phyloP scores from a whole-genome alignment of 768 basidiomycete species.

The Serendipita sp. region DNA sequence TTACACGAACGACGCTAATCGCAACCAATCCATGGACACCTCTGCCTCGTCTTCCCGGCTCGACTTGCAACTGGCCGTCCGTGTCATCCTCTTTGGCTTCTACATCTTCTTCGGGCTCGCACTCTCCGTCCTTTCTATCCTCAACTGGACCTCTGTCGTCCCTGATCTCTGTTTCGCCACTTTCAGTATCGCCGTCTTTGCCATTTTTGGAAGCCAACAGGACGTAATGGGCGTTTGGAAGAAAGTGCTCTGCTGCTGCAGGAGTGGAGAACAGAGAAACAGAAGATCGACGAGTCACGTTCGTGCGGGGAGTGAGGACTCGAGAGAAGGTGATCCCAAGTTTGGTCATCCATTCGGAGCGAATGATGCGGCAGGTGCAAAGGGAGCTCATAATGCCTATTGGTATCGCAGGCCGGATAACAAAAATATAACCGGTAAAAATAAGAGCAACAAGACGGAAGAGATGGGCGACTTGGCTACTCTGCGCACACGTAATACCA shows the following conservation, averaged over 20 bases:
- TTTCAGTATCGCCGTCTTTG: slow-evolving; percentile 5
- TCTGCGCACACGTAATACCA: not conserved
- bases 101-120: slow-evolving; percentile 8
- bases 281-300: not conserved
- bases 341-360: not conserved
- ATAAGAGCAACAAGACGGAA: not conserved
- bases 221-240: slow-evolving; percentile 6
- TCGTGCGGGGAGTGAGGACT: not conserved
- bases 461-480: not conserved
- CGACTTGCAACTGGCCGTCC: slow-evolving; percentile 7
- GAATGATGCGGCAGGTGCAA: too few relatives aligned
- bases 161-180: slow-evolving; percentile 4
- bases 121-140: slow-evolving; percentile 1
- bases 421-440: not conserved
- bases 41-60: not conserved
- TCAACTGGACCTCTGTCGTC: slow-evolving; percentile 5
- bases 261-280: not conserved
- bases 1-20: not conserved
- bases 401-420: not conserved
- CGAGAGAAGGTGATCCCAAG: not conserved
- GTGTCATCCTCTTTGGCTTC: slow-evolving; percentile 8
- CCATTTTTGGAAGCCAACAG: slow-evolving; percentile 6
- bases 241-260: slow-evolving; percentile 1
- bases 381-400: not conserved
- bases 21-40: not conserved